Evolutionary conservation across 352 stramenopile genomes (phyloP), one percentile per base, ranked within the genome.

Genomic region (Phytophthora uliginosa): DNA sequence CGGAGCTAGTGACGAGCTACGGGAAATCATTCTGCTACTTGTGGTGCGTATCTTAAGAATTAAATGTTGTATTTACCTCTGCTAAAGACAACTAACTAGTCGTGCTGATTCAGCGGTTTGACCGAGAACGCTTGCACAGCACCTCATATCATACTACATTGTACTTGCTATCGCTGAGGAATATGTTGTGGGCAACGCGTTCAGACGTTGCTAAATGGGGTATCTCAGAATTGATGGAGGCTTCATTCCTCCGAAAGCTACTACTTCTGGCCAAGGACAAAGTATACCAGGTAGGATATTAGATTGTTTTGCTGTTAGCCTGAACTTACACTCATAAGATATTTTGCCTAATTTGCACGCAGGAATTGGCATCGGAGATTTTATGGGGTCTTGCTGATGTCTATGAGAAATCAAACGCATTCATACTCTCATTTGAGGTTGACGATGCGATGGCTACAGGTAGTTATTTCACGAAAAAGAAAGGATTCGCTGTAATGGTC

Each of bases 351-450:
- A 13, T 51, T 20, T 65, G 17, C 28, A 18, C 42, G 20, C 28
- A 76, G 69, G 69, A 72, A 22, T 47, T 63, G 38, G 62, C 69
- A 4, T 67, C 69, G 59, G 62, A 55, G 7, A 63, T 76, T 58
- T 42, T 76, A 31, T 76, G 62, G 69, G 69, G 69, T 34, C 69
- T 76, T 47, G 63, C 56, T 7, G 69, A 72, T 18, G 63, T 62
- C 42, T 76, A 67, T 38, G 48, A 71, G 40, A 71, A 76, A 54
- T 53, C 63, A 28, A 72, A 63, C 50, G 56, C 13, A 4, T 63
- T 54, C 56, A 57, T 71, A 31, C 34, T 76, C 9, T 67, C 63
- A 28, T 76, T 76, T 58, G 63, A 72, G 55, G 63, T 76, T 8
- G 69, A 76, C 50, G 57, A 72, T n/a, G 28, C 50, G 2, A 12